Evolutionary conservation across 2,329 filamentous ascomycete genomes (phyloP).

Genomic region (Furcasterigmium furcatum): DNA sequence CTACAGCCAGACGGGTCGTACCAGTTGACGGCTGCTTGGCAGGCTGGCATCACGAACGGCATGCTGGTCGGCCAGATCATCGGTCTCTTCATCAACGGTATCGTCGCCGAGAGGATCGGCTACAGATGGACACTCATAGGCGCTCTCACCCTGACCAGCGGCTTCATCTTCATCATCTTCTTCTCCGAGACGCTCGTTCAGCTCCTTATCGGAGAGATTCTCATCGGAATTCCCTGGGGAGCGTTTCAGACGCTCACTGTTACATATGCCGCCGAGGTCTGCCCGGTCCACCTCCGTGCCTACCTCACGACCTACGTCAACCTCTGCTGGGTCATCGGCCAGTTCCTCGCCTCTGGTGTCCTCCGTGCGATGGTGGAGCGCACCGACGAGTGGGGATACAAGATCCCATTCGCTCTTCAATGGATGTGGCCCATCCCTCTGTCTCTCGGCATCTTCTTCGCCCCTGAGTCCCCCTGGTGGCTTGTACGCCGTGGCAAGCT

Average conservation of each 20-base stretch:
- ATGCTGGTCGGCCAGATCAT: constrained; percentile 45
- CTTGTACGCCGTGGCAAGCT: constrained; percentile 36
- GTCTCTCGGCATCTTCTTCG: constrained; percentile 35
- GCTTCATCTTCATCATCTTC: constrained; percentile 47
- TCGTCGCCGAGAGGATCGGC: constrained; percentile 41
- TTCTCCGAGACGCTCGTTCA: constrained; percentile 36
- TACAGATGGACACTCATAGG: constrained; percentile 45
- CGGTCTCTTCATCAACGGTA: constrained; percentile 46
- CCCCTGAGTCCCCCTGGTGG: constrained; percentile 50
- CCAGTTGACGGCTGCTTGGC: constrained; percentile 46
- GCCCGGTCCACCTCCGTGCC: constrained; percentile 40
- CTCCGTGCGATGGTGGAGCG: constrained; percentile 33
- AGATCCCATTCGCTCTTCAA: constrained; percentile 45
- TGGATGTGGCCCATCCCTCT: constrained; percentile 46
- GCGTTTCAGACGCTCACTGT: constrained; percentile 43
- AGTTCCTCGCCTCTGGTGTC: constrained; percentile 40
- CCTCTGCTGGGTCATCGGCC: constrained; percentile 46
- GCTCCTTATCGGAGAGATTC: constrained; percentile 42
- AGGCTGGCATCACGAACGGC: constrained; percentile 46
- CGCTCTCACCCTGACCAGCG: constrained; percentile 31
- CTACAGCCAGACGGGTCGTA: constrained; percentile 31
- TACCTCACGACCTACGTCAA: constrained; percentile 47
- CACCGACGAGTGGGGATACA: constrained; percentile 38
- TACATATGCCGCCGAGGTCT: constrained; percentile 46
- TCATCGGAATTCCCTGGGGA: constrained; percentile 44